Base-by-base conservation (phyloP, 2,329 filamentous ascomycete species). In the Fusarium sp. region DNA sequence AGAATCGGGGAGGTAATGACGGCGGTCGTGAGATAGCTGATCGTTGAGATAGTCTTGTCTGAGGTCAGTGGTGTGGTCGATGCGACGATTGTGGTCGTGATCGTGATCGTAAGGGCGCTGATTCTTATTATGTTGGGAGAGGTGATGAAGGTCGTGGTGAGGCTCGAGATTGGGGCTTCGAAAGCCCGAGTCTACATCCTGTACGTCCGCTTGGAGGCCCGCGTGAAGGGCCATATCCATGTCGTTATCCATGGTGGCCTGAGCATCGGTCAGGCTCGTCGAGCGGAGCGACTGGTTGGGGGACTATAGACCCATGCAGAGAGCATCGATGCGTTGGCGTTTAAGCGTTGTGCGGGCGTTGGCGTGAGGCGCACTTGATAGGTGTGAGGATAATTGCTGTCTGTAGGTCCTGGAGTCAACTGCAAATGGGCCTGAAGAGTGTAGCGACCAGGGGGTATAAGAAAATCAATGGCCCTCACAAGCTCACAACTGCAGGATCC, bases 321-420 rank as follows among this genome's bases (percentile, higher is more conserved):
- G 80, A 81, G 82, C 83, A 85, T 86, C 81, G 84, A 85, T 85
- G 84, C 82, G 85, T 83, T 85, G 84, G 83, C 83, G 77, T 75
- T 70, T 71, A 68, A 69, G 70, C 62, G 72, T 73, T 75, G 71
- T 68, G 84, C 84, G 83, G 81, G 77, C 75, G 75, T 77, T 75
- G 66, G 69, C 41, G 72, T 70, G 69, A 74, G 69, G 72, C 58
- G 66, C 70, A 75, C 56, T 75, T 57, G 56, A 75, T 73, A 75
- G 72, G 73, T 70, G 73, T 73, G 66, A 75, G 73, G 33, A 63
- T 44, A 72, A 38, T 69, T 73, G 49, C 66, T 51, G 70, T 62
- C 70, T 52, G 66, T 62, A 63, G 67, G 70, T 59, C 57, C 47
- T 59, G 64, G 66, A 74, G 67, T 57, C n/a, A 33, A 51, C 48